Percentiles rank a stretch among this genome's conserved stretches.
Evolutionary conservation across 306 rosid species (phyloP).

Genomic region (Rosa rugosa): DNA sequence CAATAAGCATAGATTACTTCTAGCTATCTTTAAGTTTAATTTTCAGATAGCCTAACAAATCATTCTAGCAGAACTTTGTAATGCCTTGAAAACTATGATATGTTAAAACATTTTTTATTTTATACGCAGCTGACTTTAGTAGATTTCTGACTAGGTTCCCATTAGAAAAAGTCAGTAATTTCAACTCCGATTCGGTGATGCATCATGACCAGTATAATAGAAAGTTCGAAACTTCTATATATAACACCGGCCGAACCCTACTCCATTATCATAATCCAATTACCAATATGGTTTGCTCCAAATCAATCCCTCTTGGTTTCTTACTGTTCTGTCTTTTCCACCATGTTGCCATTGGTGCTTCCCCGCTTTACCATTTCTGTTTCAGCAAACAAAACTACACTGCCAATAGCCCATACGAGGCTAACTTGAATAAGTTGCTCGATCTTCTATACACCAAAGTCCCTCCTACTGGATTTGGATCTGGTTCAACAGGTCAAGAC

Average conservation of each 20-base stretch:
- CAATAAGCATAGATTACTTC: background rate
- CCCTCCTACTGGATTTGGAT: conserved; percentile 33
- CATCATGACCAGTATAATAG: background rate
- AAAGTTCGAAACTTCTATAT: background rate
- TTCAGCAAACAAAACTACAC: conserved; percentile 46
- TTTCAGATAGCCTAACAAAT: background rate
- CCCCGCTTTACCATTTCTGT: conserved; percentile 52
- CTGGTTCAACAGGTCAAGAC: conserved; percentile 9
- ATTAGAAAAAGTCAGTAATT: conserved; percentile 15
- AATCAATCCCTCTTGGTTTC: conserved; percentile 14
- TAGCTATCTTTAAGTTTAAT: too few species aligned
- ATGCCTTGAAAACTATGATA: too few species aligned
- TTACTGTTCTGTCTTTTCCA: conserved; percentile 24
- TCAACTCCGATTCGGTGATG: conserved; percentile 4
- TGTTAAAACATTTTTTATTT: too few species aligned
- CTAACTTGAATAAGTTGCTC: conserved; percentile 22
- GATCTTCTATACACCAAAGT: conserved; percentile 15
- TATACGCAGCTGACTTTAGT: background rate
- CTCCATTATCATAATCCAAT: background rate
- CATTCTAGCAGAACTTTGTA: background rate
- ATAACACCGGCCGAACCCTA: background rate
- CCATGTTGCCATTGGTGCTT: conserved; percentile 40
- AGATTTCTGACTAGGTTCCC: conserved; percentile 15
- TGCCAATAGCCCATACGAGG: conserved; percentile 24
- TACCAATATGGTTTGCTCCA: conserved; percentile 19